Conservation (phyloP, 208 protist genomes). For the Angomonas deanei region DNA sequence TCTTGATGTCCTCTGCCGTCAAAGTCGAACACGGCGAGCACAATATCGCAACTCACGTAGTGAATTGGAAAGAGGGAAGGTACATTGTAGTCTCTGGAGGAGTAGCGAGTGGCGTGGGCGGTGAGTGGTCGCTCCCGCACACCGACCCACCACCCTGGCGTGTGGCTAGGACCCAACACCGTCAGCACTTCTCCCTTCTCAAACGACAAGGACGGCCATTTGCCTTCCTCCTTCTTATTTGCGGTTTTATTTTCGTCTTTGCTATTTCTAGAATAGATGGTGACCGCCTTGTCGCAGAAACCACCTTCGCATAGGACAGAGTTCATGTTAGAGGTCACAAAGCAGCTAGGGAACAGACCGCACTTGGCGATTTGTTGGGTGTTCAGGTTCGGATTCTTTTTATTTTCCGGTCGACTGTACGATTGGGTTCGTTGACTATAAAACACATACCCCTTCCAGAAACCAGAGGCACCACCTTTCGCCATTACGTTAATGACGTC, state of each 20-base stretch:
- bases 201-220: slow-evolving; percentile 53
- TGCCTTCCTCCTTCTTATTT: slow-evolving; percentile 5
- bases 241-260: background rate
- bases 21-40: slow-evolving; percentile 50
- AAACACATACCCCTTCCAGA: slow-evolving; percentile 78
- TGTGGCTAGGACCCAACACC: slow-evolving; percentile 34
- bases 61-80: slow-evolving; percentile 51
- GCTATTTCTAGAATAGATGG: slow-evolving; percentile 63
- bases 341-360: slow-evolving; percentile 58
- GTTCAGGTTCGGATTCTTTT: no score
- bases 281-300: slow-evolving; percentile 48
- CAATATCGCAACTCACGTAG: slow-evolving; percentile 73
- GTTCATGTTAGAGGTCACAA: slow-evolving; percentile 47
- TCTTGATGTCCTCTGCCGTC: slow-evolving; percentile 32
- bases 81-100: background rate
- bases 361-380: background rate
- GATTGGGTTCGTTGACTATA: background rate
- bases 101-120: no score
- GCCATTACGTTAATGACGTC: slow-evolving; percentile 79
- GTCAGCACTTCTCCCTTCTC: slow-evolving; percentile 43
- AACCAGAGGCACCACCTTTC: slow-evolving; percentile 73
- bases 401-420: background rate
- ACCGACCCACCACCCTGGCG: slow-evolving; percentile 72
- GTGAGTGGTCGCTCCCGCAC: slow-evolving; percentile 3
- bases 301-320: slow-evolving; percentile 4